Conservation (phyloP, 805 yeast genomes). For the Kazachstania africana region DNA sequence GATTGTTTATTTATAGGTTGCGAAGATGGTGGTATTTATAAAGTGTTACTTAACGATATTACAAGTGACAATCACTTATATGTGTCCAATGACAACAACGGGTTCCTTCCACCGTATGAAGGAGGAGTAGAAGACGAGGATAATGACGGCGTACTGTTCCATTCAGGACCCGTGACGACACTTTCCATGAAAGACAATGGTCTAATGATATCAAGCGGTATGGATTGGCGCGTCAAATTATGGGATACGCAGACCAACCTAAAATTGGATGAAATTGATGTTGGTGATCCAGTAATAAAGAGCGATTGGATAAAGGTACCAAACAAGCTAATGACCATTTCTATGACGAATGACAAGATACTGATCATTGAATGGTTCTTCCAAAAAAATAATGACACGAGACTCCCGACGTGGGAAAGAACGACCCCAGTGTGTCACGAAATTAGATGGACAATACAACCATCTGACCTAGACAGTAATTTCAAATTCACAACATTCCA, state of each 20-base stretch:
- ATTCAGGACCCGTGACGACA: slow-evolving; percentile 12
- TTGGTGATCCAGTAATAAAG: slow-evolving; percentile 11
- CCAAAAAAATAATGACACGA: no score
- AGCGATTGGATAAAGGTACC: slow-evolving; percentile 11
- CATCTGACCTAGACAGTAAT: no score
- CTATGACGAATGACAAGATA: no score
- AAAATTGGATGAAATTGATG: slow-evolving; percentile 8
- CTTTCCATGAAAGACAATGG: slow-evolving; percentile 8
- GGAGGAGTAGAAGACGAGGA: neutral
- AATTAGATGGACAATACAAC: no score
- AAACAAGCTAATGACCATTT: no score
- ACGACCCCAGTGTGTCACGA: no score
- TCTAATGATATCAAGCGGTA: slow-evolving; percentile 12
- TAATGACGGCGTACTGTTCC: slow-evolving; percentile 6
- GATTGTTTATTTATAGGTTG: slow-evolving; percentile 15
- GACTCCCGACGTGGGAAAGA: no score
- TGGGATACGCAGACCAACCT: slow-evolving; percentile 14
- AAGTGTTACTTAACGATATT: slow-evolving; percentile 6
- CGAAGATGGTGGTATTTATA: slow-evolving; percentile 22
- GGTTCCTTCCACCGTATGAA: slow-evolving; percentile 19
- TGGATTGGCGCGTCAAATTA: slow-evolving; percentile 18
- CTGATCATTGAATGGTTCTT: no score
- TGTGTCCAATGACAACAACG: slow-evolving; percentile 10
- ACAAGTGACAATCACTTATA: slow-evolving; percentile 1
- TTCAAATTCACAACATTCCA: no score